These are phyloP conservation scores for Antitrichia curtipendula DNA, from an alignment of 225 moss, liverwort and hornwort genomes.

Conservation along the genomic window DNA sequence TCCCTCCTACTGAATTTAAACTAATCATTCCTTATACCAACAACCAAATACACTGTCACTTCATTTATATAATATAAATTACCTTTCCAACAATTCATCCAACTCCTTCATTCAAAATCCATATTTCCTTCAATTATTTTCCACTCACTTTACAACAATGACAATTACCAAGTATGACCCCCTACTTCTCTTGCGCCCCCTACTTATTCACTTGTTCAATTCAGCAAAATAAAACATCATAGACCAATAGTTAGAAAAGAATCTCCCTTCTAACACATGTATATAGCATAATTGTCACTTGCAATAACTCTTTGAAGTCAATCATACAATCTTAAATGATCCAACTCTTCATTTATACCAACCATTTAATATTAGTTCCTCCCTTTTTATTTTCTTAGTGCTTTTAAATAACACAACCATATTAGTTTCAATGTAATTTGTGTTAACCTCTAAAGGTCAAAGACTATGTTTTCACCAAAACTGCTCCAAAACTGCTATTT, in stretches of 20 bases:
- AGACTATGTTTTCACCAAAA: too few species aligned
- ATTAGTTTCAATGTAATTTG: too few species aligned
- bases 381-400: too few species aligned
- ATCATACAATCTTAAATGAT: accelerated
- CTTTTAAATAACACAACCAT: too few species aligned
- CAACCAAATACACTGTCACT: neutral
- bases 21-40: neutral
- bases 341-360: neutral
- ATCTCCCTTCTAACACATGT: neutral
- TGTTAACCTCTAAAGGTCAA: too few species aligned
- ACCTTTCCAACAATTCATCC: neutral
- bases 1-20: neutral
- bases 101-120: neutral
- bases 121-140: neutral
- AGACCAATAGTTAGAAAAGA: neutral
- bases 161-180: neutral
- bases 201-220: neutral
- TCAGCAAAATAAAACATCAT: neutral
- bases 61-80: neutral
- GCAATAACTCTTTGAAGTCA: neutral
- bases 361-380: neutral
- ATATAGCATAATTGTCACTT: neutral
- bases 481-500: too few species aligned
- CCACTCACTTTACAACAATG: neutral
- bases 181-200: neutral